Conservation (phyloP, 2,329 filamentous ascomycete species). For the Chalara sp. region DNA sequence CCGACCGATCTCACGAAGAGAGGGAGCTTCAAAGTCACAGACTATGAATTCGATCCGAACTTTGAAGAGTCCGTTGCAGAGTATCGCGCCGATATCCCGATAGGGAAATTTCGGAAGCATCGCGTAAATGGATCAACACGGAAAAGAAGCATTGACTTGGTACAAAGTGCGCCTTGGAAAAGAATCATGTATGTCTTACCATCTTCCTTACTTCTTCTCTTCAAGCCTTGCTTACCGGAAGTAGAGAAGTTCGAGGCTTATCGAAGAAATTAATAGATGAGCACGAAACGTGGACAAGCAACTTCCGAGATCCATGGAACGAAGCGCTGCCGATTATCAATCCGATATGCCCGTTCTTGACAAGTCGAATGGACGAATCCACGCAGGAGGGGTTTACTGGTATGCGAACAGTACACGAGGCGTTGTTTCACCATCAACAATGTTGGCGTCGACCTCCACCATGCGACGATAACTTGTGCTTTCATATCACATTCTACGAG, state of each 20-base stretch:
- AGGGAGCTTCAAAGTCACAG: slow-evolving; percentile 7
- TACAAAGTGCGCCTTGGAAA: slow-evolving; percentile 1
- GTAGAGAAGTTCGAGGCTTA: too few species aligned
- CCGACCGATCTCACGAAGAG: slow-evolving; percentile 1
- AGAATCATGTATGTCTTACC: slow-evolving; percentile 8
- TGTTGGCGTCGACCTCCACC: slow-evolving; percentile 5
- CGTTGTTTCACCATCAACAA: slow-evolving; percentile 5
- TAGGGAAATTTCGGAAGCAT: slow-evolving; percentile 3
- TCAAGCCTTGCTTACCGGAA: too few species aligned
- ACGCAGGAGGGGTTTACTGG: background rate
- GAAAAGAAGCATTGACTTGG: background rate
- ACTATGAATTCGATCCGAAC: slow-evolving; percentile 6
- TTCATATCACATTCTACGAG: slow-evolving; percentile 10
- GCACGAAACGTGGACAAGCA: too few species aligned
- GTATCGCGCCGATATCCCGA: slow-evolving; percentile 3
- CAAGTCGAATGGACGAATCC: too few species aligned
- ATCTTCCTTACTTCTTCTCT: too few species aligned
- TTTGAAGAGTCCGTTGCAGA: slow-evolving; percentile 7
- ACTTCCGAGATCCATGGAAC: too few species aligned
- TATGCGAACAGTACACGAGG: slow-evolving; percentile 1
- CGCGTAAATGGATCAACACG: background rate
- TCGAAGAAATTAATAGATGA: too few species aligned
- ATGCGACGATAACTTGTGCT: slow-evolving; percentile 3
- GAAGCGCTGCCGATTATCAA: too few species aligned
- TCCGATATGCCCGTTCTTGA: too few species aligned